Evolutionary conservation across 345 rosid genomes (phyloP).

Genomic region (Anastatica hierochuntica): DNA sequence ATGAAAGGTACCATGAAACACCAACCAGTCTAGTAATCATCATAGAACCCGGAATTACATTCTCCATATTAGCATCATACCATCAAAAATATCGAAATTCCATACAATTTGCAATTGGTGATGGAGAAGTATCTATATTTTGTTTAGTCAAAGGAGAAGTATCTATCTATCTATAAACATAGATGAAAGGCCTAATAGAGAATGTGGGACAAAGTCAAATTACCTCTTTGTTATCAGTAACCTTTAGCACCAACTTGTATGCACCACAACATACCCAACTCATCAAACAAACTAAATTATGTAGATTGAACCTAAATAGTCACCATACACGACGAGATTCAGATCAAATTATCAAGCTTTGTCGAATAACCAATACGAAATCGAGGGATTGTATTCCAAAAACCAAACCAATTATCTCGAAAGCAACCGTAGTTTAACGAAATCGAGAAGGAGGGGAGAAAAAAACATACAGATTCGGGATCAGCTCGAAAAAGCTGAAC

Average conservation of each 20-base stretch:
- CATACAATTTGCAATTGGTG: no score
- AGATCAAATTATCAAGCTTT: background rate
- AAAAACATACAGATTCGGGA: conserved; percentile 68
- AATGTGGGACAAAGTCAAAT: background rate
- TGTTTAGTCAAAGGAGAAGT: no score
- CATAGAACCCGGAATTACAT: background rate
- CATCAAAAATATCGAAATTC: no score
- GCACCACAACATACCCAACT: conserved; percentile 12
- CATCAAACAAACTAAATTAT: no score
- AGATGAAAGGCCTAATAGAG: background rate
- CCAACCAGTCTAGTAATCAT: background rate
- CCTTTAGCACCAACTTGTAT: conserved; percentile 97
- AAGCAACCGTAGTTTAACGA: background rate
- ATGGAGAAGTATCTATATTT: no score
- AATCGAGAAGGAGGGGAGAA: background rate
- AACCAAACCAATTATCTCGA: background rate
- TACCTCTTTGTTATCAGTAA: conserved; percentile 95
- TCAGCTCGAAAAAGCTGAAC: conserved; percentile 77
- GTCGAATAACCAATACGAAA: background rate
- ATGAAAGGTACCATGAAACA: background rate
- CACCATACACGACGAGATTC: no score
- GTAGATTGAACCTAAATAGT: no score
- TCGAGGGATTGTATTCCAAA: background rate
- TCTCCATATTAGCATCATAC: background rate
- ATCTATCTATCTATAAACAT: background rate